These are phyloP conservation scores for Ampelocalamus luodianensis DNA, from an alignment of 176 grass and related monocot species.

Conservation along the genomic window DNA sequence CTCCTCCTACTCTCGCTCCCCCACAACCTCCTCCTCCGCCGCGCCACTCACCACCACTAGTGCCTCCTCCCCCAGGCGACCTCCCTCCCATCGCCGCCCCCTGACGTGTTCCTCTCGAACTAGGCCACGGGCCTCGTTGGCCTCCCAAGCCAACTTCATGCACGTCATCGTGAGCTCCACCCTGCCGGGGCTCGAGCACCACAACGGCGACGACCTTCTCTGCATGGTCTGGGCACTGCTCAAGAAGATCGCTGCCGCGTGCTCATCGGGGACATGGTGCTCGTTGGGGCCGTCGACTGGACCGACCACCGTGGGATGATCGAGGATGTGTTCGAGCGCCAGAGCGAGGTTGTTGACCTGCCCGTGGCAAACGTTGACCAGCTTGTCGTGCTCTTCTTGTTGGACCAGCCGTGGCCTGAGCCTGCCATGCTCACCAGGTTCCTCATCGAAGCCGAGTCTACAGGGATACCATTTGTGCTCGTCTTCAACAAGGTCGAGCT, in stretches of 20 bases:
- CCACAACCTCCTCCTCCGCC: too few species aligned
- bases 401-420: constrained; percentile 78
- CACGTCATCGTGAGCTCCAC: too few species aligned
- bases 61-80: too few species aligned
- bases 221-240: constrained; percentile 85
- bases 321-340: constrained; percentile 82
- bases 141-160: too few species aligned
- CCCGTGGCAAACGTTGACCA: constrained; percentile 83
- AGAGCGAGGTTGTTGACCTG: constrained; percentile 66
- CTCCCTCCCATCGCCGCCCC: too few species aligned
- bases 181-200: too few species aligned
- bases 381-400: constrained; percentile 77
- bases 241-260: constrained; percentile 92
- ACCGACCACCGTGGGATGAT: constrained; percentile 69
- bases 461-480: constrained; percentile 63
- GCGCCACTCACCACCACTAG: too few species aligned
- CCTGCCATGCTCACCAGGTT: constrained; percentile 84
- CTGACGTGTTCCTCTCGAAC: too few species aligned
- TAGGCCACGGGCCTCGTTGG: too few species aligned
- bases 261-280: too few species aligned
- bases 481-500: constrained; percentile 90
- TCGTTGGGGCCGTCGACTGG: constrained; percentile 79
- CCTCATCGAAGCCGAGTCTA: constrained; percentile 84
- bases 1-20: too few species aligned
- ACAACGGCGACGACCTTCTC: too few species aligned